Conservation (phyloP, 2,329 filamentous ascomycete species). For the Penicillium olsonii region DNA sequence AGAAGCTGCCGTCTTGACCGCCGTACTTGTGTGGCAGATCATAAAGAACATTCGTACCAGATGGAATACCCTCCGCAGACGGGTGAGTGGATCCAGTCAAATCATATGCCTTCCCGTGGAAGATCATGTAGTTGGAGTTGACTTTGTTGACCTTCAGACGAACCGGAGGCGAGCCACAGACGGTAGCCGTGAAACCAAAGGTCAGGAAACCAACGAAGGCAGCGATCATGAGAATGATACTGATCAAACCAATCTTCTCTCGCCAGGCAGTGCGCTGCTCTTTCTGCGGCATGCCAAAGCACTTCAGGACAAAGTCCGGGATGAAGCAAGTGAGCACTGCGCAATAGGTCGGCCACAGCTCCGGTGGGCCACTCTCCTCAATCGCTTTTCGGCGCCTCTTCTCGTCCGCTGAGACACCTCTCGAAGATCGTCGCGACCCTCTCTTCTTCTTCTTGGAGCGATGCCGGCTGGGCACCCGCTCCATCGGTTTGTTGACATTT, state of each 20-base stretch:
- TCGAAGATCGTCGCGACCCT: slow-evolving; percentile 63
- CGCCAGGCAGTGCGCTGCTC: slow-evolving; percentile 92
- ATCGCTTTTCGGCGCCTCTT: slow-evolving; percentile 59
- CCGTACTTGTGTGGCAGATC: slow-evolving; percentile 79
- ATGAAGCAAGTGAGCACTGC: slow-evolving; percentile 92
- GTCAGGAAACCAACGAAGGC: slow-evolving; percentile 90
- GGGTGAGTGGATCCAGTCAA: slow-evolving; percentile 76
- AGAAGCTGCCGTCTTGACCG: slow-evolving; percentile 91
- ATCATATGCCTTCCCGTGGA: slow-evolving; percentile 89
- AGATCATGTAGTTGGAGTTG: slow-evolving; percentile 83
- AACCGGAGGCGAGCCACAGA: slow-evolving; percentile 72
- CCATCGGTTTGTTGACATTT: slow-evolving; percentile 46
- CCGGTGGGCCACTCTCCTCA: slow-evolving; percentile 73
- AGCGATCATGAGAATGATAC: slow-evolving; percentile 87
- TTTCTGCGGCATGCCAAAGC: slow-evolving; percentile 81
- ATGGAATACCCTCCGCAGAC: slow-evolving; percentile 73
- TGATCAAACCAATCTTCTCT: slow-evolving; percentile 96
- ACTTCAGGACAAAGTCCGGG: slow-evolving; percentile 79
- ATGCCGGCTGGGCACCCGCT: slow-evolving; percentile 41
- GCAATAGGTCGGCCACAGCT: slow-evolving; percentile 94
- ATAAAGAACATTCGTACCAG: slow-evolving; percentile 77
- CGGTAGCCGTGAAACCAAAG: slow-evolving; percentile 89
- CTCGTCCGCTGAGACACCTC: slow-evolving; percentile 61
- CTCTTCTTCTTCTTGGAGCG: slow-evolving; percentile 55
- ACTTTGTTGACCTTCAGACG: slow-evolving; percentile 84